Evolutionary conservation across 352 stramenopile genomes (phyloP), one percentile per base, ranked within the genome.

Genomic region (Phytopythium oedochilum): DNA sequence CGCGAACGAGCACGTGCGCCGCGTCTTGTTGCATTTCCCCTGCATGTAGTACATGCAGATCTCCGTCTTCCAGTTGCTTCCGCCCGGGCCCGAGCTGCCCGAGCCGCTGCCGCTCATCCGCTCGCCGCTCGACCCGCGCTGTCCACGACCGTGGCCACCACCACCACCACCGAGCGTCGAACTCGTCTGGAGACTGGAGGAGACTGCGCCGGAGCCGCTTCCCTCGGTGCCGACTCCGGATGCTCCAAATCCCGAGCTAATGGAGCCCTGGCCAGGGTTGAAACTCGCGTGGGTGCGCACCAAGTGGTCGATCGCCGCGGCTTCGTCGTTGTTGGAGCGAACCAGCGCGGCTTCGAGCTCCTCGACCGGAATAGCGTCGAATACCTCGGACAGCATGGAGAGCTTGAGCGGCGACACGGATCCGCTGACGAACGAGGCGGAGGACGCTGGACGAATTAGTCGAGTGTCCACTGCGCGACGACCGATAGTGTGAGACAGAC

Each of bases 21-120:
- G 66, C 22, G 82, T 94, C 64, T 92, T 94, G 68, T 94, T 94
- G 72, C 84, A 94, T 60, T 94, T 94, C 22, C 84, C 84, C 53
- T 94, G 84, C 46, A 94, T 75, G 53, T 92, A 94, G 62, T 94
- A 94, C 76, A 94, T 86, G 59, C 84, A 94, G 56, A 94, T 86
- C 58, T 94, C 84, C 17, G 84, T 94, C 65, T 94, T 94, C 84
- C 84, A 92, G 62, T 94, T 94, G 63, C 66, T 83, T 61, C 92
- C 92, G 64, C 70, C 82, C 22, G 65, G 64, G 57, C 64, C 25
- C 42, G 55, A 8, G 58, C 55, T 48, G 59, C 63, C 51, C 57
- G 55, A 57, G 20, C 52, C 72, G 25, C 59, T 66, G 28, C 45
- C 14, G 45, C 45, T 25, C 32, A 17, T 10, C 10, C 45, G n/a